Base-by-base conservation (phyloP, 1,284 basidiomycete species). In the Rhodofomes roseus region DNA sequence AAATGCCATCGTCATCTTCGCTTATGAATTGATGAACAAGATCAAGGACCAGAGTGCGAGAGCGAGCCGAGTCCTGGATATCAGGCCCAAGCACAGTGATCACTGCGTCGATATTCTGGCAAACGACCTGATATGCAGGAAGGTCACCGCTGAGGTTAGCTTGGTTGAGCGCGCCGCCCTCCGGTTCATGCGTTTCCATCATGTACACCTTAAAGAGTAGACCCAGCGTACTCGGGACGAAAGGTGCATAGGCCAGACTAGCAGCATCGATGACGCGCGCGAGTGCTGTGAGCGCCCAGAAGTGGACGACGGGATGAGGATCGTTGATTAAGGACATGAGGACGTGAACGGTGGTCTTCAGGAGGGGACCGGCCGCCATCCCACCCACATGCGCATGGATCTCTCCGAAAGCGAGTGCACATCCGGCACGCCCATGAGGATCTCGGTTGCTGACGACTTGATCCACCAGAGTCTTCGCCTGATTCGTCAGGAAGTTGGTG, bases 381-480 rank as follows among this genome's bases (percentile, higher is more conserved):
- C 95, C 93, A 16, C 97, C 97, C 37, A 99, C 95, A 66, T 94
- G 85, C 56, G 84, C 87, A 74, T 98, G 98, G 50, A 99, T 93
- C 7, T 94, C 83, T n/a, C 95, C 95, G 66, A 99, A 95, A 0
- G 96, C 92, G 20, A 95, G 74, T 0, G 96, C 95, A 69, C 95
- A 98, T 1, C 97, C 97, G 6, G 96, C 95, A 27, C 97, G 87
- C 14, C 89, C 91, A 66, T 95, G 86, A 0, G 97, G 96, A 71
- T 97, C 92, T 11, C 96, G 91, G 73, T 99, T 98, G 73, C 84
- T 93, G 61, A 99, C 94, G n/a, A 99, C 92, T 69, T 96, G 92
- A 67, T 98, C 93, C 6, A 99, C 95, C 11, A 98, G 81, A 67
- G 87, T 89, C 71, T 98, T 98, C 63, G 96, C 90, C 73, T 97